phyloP scores from a whole-genome alignment of 148 eudicot species.

The Vaccinium macrocarpon region DNA sequence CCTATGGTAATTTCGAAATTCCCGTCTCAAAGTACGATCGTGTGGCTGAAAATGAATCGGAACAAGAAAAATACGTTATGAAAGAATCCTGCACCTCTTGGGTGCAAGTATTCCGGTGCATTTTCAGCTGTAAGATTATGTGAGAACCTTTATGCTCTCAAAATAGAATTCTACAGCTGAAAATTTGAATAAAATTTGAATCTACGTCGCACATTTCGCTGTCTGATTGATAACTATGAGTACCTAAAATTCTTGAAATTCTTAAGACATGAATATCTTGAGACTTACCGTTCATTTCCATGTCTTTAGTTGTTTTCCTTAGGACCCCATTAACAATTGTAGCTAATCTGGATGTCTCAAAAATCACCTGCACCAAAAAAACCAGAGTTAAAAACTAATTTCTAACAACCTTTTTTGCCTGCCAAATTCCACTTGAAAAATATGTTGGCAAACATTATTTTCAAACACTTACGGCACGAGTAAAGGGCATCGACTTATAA shows the following conservation, averaged over 20 bases:
- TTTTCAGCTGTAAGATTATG: neutral
- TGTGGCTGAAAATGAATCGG: neutral
- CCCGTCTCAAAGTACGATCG: neutral
- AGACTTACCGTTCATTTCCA: constrained; percentile 90
- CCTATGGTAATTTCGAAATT: neutral
- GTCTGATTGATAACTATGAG: neutral
- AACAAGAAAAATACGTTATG: neutral
- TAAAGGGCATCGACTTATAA: constrained; percentile 86
- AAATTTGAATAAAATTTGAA: neutral
- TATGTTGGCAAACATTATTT: neutral
- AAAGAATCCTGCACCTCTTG: neutral
- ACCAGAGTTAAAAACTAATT: neutral
- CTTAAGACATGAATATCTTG: neutral
- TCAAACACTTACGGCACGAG: constrained; percentile 74
- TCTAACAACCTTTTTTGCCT: neutral
- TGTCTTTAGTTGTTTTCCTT: constrained; percentile 89
- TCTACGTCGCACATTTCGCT: neutral
- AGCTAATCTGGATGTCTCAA: constrained; percentile 94
- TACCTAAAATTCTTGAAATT: neutral
- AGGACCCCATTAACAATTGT: constrained; percentile 95
- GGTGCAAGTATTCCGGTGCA: neutral
- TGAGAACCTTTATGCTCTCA: neutral
- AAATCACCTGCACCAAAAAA: constrained; percentile 66
- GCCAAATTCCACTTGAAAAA: neutral
- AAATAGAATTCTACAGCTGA: neutral